Evolutionary conservation across 768 basidiomycete species (phyloP).

Genomic region (Amanita phalloides): DNA sequence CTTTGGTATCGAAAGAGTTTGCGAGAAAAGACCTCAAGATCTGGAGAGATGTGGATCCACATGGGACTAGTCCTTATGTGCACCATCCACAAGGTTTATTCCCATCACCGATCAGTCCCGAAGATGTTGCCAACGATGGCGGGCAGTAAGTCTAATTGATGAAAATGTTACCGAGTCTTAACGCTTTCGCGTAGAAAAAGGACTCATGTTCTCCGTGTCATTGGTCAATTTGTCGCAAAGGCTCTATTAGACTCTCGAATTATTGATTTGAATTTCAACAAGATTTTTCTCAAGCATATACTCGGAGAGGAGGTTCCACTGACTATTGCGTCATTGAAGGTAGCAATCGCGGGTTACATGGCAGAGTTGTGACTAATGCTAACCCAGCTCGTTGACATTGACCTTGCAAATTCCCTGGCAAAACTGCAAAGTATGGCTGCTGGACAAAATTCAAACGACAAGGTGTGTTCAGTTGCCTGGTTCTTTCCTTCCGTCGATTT

Average conservation of each 20-base stretch:
- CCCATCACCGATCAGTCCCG: conserved; percentile 69
- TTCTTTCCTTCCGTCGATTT: not conserved
- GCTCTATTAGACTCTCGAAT: conserved; percentile 96
- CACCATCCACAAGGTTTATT: conserved; percentile 80
- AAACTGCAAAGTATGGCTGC: conserved; percentile 65
- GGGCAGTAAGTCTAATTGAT: conserved; percentile 46
- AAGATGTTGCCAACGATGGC: conserved; percentile 61
- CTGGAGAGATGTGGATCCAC: conserved; percentile 80
- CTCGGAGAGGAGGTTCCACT: conserved; percentile 81
- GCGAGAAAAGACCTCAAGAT: conserved; percentile 79
- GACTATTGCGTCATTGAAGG: conserved; percentile 75
- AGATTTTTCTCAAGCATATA: conserved; percentile 85
- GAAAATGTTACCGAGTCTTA: not conserved
- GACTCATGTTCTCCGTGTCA: conserved; percentile 76
- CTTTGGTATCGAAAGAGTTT: conserved; percentile 93
- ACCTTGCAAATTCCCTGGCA: conserved; percentile 76
- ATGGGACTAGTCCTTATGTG: conserved; percentile 58
- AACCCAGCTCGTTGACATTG: conserved; percentile 67
- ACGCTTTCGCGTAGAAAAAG: conserved; percentile 45
- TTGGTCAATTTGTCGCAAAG: conserved; percentile 95
- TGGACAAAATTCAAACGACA: conserved; percentile 35
- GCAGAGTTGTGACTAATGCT: conserved; percentile 6
- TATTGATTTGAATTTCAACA: conserved; percentile 92
- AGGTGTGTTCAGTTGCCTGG: conserved; percentile 26
- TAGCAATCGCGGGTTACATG: conserved; percentile 19